Conservation (phyloP, 164 flowering plant species). For the Liquidambar formosana region DNA sequence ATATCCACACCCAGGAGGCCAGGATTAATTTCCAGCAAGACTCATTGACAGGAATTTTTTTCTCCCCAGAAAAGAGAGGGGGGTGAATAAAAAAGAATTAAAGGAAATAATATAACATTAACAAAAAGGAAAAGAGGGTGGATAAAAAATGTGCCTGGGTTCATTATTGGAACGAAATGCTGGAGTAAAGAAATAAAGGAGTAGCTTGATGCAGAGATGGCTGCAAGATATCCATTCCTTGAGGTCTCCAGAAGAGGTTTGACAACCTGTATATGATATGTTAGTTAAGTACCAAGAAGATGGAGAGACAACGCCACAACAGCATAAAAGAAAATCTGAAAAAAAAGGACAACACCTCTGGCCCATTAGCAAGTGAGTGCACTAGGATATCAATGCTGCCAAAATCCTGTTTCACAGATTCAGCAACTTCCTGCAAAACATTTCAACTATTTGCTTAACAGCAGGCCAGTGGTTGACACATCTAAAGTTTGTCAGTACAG, state of each 20-base stretch:
- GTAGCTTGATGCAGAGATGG: conserved; percentile 94
- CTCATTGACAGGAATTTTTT: neutral
- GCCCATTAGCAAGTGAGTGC: conserved; percentile 98
- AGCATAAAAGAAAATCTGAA: neutral
- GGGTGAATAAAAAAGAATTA: neutral
- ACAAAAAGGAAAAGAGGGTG: neutral
- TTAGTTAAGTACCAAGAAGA: conserved; percentile 3
- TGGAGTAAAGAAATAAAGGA: conserved; percentile 90
- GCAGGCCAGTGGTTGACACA: neutral
- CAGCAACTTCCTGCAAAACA: conserved; percentile 79
- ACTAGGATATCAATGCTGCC: conserved; percentile 98
- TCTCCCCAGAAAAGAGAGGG: neutral
- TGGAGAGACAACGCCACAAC: neutral
- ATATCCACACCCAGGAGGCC: conserved; percentile 9
- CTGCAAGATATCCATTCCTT: conserved; percentile 91
- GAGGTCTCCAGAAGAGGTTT: conserved; percentile 95
- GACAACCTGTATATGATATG: conserved; percentile 50
- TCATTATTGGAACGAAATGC: conserved; percentile 92
- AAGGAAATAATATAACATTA: neutral
- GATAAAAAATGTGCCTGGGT: conserved; percentile 62
- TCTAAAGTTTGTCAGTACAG: neutral
- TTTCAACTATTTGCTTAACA: neutral
- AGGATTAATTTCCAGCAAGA: neutral
- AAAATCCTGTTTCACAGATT: conserved; percentile 82
- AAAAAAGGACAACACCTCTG: conserved; percentile 73